Evolutionary conservation across 257 asterid genomes (phyloP), one percentile per base, ranked within the genome.

Genomic region (Solanum microdontum): DNA sequence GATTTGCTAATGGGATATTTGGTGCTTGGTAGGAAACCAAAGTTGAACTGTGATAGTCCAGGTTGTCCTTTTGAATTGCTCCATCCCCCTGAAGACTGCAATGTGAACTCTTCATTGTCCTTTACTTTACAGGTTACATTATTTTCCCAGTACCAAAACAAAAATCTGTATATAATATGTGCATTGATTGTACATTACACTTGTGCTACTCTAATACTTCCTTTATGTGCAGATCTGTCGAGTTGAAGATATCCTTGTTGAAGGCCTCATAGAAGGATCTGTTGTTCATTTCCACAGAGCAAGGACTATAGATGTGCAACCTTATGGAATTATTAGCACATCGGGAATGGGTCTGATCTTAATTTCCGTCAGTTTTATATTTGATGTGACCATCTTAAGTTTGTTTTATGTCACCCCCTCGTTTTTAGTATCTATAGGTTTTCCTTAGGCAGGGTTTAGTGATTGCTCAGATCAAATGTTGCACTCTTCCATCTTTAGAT

Each of bases 221-320:
- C 69, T 62, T 82, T 83, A 83, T 60, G 87, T 88, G 87, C 93
- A 97, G 99, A 92, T 97, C 89, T 97, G 99, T 75, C 97, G 99
- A 87, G 99, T 97, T 88, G 99, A 97, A 92, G 99, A 97, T 91
- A 93, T 97, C 90, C 95, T 94, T 88, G 97, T 97, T 88, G 99
- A 95, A 90, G 99, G 99, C 85, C 90, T 91, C 85, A 90, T 96
- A 88, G 97, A 94, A 94, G 99, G 99, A 82, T 96, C 99, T 89
- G 99, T 97, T 88, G 96, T 97, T 88, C 99, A 97, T 93, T 96
- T 97, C 89, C 99, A 97, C 87, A 94, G 98, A 91, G 99, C 99
- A 66, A 94, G 96, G 89, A 93, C 98, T 82, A 91, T 97, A 87
- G 77, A 66, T 36, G 96, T 96, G 90, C 95, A 75, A 37, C 87